Conservation (phyloP, 768 basidiomycete genomes). For the Suillus alpinus region DNA sequence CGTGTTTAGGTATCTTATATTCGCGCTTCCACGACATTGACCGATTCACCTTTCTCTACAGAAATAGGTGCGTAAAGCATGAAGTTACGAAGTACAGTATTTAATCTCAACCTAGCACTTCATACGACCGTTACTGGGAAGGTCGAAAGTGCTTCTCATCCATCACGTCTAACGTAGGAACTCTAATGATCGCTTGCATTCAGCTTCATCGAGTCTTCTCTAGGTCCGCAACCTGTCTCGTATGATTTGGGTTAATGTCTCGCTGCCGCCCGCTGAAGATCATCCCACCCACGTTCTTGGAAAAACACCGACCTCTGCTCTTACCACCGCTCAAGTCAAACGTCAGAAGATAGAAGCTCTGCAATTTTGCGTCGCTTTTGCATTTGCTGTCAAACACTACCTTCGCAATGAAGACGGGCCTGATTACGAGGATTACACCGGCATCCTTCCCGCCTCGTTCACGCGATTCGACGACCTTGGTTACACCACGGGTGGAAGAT, state of each 20-base stretch:
- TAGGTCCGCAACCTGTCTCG: constrained; percentile 73
- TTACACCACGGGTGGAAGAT: constrained; percentile 33
- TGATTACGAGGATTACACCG: constrained; percentile 63
- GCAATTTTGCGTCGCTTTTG: constrained; percentile 65
- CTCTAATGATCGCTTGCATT: neutral
- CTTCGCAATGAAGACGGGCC: constrained; percentile 81
- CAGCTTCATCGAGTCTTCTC: constrained; percentile 2
- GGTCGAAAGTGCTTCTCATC: constrained; percentile 82
- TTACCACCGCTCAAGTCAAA: constrained; percentile 53
- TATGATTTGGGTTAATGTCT: constrained; percentile 76
- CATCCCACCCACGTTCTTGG: constrained; percentile 43
- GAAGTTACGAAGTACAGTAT: neutral
- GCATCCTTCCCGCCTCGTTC: constrained; percentile 64
- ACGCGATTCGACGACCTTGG: constrained; percentile 44
- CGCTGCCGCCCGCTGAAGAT: constrained; percentile 56
- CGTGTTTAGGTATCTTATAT: constrained; percentile 66
- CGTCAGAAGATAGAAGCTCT: constrained; percentile 69
- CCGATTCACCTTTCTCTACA: constrained; percentile 21
- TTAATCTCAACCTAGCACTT: constrained; percentile 50
- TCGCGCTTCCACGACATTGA: neutral
- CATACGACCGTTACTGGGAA: constrained; percentile 86
- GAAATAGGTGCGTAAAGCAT: constrained; percentile 57
- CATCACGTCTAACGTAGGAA: constrained; percentile 58
- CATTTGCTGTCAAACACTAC: constrained; percentile 75
- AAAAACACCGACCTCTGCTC: constrained; percentile 44